phyloP scores from a whole-genome alignment of 1,284 basidiomycete genomes.

The Trichosporon inkin region DNA sequence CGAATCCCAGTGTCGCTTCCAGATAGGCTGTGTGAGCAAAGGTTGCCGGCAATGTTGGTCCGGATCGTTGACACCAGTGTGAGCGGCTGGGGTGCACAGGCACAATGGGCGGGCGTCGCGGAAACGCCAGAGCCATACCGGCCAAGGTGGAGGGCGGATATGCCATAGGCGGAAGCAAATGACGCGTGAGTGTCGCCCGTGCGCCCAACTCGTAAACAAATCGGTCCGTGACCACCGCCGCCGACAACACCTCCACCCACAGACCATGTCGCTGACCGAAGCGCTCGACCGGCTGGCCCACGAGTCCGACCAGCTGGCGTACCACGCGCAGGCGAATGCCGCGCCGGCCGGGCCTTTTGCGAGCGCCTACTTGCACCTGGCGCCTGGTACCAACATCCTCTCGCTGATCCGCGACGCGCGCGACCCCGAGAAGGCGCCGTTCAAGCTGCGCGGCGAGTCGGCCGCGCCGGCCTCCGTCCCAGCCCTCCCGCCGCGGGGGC shows the following conservation, averaged over 20 bases:
- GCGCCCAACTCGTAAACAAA: slow-evolving; percentile 21
- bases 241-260: neutral
- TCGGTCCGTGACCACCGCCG: neutral
- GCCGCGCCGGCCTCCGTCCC: neutral
- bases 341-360: slow-evolving; percentile 39
- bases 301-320: slow-evolving; percentile 37
- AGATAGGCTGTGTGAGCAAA: no score
- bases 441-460: slow-evolving; percentile 37
- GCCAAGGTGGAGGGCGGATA: slow-evolving; percentile 1
- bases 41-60: no score
- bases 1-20: no score
- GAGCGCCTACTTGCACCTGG: slow-evolving; percentile 35
- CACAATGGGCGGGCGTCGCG: no score
- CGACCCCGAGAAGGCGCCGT: slow-evolving; percentile 39
- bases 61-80: no score
- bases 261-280: slow-evolving; percentile 42
- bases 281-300: slow-evolving; percentile 34
- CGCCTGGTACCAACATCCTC: slow-evolving; percentile 24
- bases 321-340: slow-evolving; percentile 32
- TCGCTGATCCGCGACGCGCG: slow-evolving; percentile 44
- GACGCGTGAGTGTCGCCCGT: neutral
- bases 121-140: no score
- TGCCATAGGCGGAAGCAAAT: slow-evolving; percentile 11
- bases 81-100: no score
- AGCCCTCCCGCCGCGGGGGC: slow-evolving; percentile 34